Conservation (phyloP, 371 early-diverging fungal species). For the Choanephora cucurbitarum region DNA sequence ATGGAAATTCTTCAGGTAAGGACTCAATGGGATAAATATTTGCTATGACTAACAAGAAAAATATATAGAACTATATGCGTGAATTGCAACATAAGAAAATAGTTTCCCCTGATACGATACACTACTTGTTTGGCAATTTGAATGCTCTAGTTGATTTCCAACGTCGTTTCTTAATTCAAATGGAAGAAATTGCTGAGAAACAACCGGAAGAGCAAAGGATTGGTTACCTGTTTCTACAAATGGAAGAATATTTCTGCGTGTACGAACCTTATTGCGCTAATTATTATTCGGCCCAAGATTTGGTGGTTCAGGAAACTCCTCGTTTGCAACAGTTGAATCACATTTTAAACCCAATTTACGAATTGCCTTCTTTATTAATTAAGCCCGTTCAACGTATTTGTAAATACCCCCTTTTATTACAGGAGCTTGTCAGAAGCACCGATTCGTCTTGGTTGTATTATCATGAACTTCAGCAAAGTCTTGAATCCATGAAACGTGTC, state of each 20-base stretch:
- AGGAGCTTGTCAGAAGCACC: conserved; percentile 82
- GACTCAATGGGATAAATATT: conserved; percentile 2
- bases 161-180: conserved; percentile 87
- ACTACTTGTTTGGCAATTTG: conserved; percentile 90
- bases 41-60: conserved; percentile 4
- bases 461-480: conserved; percentile 77
- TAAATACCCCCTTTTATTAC: conserved; percentile 92
- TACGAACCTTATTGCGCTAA: conserved; percentile 96
- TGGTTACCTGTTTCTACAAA: conserved; percentile 77
- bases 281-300: conserved; percentile 76
- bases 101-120: conserved; percentile 74
- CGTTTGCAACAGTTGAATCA: conserved; percentile 61
- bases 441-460: conserved; percentile 68
- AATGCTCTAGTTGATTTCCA: conserved; percentile 94
- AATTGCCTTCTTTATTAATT: conserved; percentile 90
- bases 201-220: conserved; percentile 82
- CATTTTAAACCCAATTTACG: conserved; percentile 83
- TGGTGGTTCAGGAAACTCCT: conserved; percentile 54
- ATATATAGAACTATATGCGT: conserved; percentile 57
- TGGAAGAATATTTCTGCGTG: conserved; percentile 88
- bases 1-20: conserved; percentile 83
- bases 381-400: conserved; percentile 97
- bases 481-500: conserved; percentile 82
- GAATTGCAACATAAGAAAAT: conserved; percentile 60
- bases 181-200: conserved; percentile 83